These are phyloP conservation scores for Nakaseomyces delphensis DNA, from an alignment of 1,139 yeast genomes.

Conservation along the genomic window DNA sequence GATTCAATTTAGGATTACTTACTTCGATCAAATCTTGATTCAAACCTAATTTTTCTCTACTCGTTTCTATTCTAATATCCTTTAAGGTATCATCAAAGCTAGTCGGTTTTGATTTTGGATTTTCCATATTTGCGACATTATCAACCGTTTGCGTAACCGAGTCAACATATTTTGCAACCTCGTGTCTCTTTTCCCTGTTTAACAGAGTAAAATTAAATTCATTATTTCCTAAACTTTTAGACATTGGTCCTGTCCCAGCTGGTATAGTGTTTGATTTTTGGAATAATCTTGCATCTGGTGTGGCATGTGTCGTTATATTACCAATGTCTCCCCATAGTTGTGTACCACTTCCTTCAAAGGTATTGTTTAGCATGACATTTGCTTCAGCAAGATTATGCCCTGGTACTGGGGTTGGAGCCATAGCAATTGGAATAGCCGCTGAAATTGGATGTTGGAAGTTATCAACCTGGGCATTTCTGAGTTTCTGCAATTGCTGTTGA, in stretches of 20 bases:
- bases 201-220: constrained; percentile 3
- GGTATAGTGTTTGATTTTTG: constrained; percentile 1
- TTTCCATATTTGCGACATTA: not conserved
- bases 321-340: not conserved
- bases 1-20: not conserved
- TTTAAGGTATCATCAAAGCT: not conserved
- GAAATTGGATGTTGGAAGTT: not conserved
- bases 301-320: not conserved
- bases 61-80: not conserved
- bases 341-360: not conserved
- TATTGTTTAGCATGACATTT: not conserved
- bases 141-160: constrained; percentile 25
- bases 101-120: not conserved
- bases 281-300: constrained; percentile 1
- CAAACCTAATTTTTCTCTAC: not conserved
- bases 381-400: constrained; percentile 1
- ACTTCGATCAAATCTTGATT: not conserved
- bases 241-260: not conserved
- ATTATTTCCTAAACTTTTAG: constrained; percentile 3
- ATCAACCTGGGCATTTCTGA: constrained; percentile 5
- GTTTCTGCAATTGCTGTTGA: constrained; percentile 4
- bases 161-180: constrained; percentile 16
- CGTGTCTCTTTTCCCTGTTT: constrained; percentile 1
- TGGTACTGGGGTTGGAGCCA: not conserved
- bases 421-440: not conserved